These are phyloP conservation scores for Chiua virens DNA, from an alignment of 768 basidiomycete genomes.

Conservation along the genomic window DNA sequence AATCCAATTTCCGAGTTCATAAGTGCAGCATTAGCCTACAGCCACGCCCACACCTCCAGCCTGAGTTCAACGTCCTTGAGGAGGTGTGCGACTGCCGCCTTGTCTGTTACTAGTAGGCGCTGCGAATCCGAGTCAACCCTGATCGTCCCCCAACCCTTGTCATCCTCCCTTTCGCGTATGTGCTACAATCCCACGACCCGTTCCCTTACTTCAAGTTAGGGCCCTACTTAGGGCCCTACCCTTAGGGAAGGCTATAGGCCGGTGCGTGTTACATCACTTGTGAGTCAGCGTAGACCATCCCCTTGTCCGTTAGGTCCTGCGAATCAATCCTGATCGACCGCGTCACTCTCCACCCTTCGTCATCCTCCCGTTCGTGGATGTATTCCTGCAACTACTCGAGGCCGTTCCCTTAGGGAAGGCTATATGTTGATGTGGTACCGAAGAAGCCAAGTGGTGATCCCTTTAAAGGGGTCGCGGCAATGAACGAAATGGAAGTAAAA, in stretches of 20 bases:
- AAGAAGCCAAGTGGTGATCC: slow-evolving; percentile 39
- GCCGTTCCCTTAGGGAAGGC: slow-evolving; percentile 41
- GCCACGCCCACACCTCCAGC: no score
- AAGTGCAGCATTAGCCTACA: slow-evolving; percentile 61
- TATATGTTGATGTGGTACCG: slow-evolving; percentile 53
- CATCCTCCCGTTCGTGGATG: slow-evolving; percentile 57
- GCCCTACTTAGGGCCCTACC: no score
- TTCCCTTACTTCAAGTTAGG: no score
- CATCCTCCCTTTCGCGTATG: no score
- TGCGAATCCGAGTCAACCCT: no score
- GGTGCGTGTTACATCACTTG: no score
- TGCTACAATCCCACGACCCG: slow-evolving; percentile 7
- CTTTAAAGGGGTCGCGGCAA: slow-evolving; percentile 41
- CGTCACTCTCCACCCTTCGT: slow-evolving; percentile 64
- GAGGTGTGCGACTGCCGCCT: no score
- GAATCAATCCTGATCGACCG: slow-evolving; percentile 65
- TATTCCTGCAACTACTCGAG: slow-evolving; percentile 50
- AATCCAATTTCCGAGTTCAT: slow-evolving; percentile 71
- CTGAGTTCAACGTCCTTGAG: no score
- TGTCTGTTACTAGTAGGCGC: no score
- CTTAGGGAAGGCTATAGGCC: no score
- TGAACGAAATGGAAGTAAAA: slow-evolving; percentile 71
- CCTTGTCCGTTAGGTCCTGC: slow-evolving; percentile 54
- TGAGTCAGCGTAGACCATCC: no score
- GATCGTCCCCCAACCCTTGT: no score